These are phyloP conservation scores for Monosporascus sp. DNA, from an alignment of 2,329 filamentous ascomycete species.

Conservation along the genomic window DNA sequence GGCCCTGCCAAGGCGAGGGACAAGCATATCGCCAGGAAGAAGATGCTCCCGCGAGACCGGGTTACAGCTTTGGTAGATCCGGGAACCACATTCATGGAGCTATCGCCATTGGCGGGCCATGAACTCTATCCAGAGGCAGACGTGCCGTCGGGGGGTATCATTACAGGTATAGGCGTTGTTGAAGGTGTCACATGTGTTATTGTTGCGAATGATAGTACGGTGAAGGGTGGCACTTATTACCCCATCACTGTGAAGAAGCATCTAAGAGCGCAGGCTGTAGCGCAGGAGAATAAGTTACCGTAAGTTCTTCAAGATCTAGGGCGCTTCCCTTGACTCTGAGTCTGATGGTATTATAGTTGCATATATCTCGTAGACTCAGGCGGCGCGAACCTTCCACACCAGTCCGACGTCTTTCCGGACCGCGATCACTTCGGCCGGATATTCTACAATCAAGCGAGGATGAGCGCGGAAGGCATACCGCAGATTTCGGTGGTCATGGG, in stretches of 20 bases:
- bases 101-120: conserved; percentile 87
- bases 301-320: conserved; percentile 30
- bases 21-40: conserved; percentile 82
- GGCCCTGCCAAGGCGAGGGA: conserved; percentile 77
- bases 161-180: conserved; percentile 86
- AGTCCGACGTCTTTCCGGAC: conserved; percentile 94
- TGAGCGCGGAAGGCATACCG: conserved; percentile 84
- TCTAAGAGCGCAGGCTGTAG: conserved; percentile 83
- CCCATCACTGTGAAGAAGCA: conserved; percentile 98
- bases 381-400: conserved; percentile 89
- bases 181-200: conserved; percentile 90
- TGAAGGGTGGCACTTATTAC: conserved; percentile 96
- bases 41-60: conserved; percentile 91
- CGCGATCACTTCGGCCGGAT: conserved; percentile 93
- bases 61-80: conserved; percentile 84
- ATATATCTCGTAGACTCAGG: conserved; percentile 97
- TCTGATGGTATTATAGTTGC: conserved; percentile 46
- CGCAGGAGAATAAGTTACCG: conserved; percentile 76
- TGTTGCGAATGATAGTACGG: conserved; percentile 92
- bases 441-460: conserved; percentile 95
- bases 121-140: conserved; percentile 83
- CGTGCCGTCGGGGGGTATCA: conserved; percentile 83
- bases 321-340: conserved; percentile 1
- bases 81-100: conserved; percentile 83
- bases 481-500: conserved; percentile 97